Evolutionary conservation across 2,329 filamentous ascomycete genomes (phyloP).

Genomic region (Diaporthe vaccinii): DNA sequence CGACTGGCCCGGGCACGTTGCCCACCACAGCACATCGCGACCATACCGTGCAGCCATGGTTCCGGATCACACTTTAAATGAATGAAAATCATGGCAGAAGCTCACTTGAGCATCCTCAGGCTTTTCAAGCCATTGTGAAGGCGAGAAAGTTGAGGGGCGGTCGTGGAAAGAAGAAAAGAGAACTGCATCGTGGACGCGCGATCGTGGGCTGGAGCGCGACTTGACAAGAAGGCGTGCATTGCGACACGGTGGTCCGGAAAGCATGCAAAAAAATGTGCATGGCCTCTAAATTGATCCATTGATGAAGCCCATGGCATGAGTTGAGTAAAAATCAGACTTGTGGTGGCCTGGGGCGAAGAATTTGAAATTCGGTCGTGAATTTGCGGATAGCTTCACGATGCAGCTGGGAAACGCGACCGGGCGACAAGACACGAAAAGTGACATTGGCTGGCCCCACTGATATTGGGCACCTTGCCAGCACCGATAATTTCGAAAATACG

Average conservation of each 20-base stretch:
- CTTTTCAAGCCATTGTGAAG: not conserved
- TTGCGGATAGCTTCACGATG: constrained; percentile 42
- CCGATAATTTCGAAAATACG: not conserved
- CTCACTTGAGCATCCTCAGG: constrained; percentile 9
- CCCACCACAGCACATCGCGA: not conserved
- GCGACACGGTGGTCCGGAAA: constrained; percentile 32
- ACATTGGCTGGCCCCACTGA: constrained; percentile 32
- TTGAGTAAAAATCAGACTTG: constrained; percentile 19
- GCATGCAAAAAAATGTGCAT: constrained; percentile 33
- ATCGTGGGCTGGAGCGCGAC: constrained; percentile 31
- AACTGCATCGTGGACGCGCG: constrained; percentile 36
- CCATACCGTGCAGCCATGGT: not conserved
- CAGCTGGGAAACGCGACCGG: constrained; percentile 1
- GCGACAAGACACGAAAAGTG: constrained; percentile 39
- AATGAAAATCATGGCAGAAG: not conserved
- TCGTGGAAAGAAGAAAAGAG: not conserved
- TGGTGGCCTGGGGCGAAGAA: constrained; percentile 36
- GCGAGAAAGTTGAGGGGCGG: constrained; percentile 1
- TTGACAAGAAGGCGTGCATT: constrained; percentile 32
- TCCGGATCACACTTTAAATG: not conserved
- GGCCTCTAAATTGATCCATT: constrained; percentile 31
- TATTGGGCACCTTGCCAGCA: constrained; percentile 22
- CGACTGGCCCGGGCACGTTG: not conserved
- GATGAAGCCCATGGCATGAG: constrained; percentile 24
- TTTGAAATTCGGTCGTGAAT: constrained; percentile 26